A percentile compares a stretch with the other conserved stretches of the same genome.
Evolutionary conservation across 2,329 filamentous ascomycete genomes (phyloP).

Genomic region (Myriosclerotinia duriaeana): DNA sequence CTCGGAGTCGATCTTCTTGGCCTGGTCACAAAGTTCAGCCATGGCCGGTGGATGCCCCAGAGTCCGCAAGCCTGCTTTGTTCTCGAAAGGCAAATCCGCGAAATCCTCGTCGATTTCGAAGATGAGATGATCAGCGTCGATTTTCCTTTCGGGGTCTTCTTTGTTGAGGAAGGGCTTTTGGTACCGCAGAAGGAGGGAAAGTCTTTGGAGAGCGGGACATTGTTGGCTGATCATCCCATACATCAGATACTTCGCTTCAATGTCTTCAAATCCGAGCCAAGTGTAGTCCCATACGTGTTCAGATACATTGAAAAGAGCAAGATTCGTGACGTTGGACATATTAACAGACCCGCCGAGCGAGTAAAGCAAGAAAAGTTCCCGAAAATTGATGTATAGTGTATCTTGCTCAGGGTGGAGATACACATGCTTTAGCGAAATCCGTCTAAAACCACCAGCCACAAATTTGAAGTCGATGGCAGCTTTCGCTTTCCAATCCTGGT

Average conservation of each 20-base stretch:
- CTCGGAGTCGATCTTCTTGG: background rate
- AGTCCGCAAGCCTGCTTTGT: background rate
- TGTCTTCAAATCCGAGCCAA: background rate
- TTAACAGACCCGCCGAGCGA: background rate
- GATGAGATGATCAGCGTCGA: background rate
- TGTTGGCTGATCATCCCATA: background rate
- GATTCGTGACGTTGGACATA: background rate
- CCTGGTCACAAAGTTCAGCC: background rate
- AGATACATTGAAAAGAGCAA: background rate
- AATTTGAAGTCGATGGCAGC: no score
- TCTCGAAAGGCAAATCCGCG: background rate
- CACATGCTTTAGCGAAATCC: background rate
- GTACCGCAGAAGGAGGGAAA: background rate
- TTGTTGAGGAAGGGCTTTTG: no score
- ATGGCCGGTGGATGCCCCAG: background rate
- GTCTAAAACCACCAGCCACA: no score
- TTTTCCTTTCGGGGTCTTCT: background rate
- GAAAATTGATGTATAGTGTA: background rate
- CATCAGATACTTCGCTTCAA: background rate
- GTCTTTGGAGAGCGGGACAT: background rate
- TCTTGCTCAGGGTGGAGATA: background rate
- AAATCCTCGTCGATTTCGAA: background rate
- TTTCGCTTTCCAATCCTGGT: background rate
- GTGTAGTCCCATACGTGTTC: background rate
- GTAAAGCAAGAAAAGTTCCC: background rate